Evolutionary conservation across 2,329 filamentous ascomycete genomes (phyloP).

Genomic region (Phyllosticta capitalensis): DNA sequence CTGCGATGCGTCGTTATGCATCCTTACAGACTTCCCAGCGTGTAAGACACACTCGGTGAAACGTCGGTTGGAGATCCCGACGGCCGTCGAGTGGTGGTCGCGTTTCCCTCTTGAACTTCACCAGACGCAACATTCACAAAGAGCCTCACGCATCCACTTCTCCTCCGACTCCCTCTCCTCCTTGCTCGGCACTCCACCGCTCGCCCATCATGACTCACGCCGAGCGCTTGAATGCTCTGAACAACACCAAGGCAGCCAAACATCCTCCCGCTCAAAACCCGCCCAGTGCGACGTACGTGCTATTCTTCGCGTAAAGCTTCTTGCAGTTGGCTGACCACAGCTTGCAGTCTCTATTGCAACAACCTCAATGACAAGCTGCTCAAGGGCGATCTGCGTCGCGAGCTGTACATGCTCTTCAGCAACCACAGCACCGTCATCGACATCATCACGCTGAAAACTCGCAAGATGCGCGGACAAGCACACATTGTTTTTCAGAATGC

Average conservation of each 20-base stretch:
- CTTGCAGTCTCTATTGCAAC: conserved; percentile 68
- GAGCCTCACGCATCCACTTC: not conserved
- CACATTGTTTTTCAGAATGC: conserved; percentile 86
- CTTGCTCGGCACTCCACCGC: not conserved
- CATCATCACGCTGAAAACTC: conserved; percentile 78
- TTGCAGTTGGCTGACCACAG: not conserved
- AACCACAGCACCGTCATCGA: conserved; percentile 91
- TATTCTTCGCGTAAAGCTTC: not conserved
- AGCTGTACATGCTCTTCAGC: conserved; percentile 86
- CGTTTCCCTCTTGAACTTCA: no score
- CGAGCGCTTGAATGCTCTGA: not conserved
- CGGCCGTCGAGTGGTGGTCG: no score
- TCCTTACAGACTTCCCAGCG: no score
- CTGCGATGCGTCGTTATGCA: no score
- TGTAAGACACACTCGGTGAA: no score
- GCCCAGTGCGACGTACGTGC: conserved; percentile 27
- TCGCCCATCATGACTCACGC: not conserved
- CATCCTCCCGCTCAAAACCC: not conserved
- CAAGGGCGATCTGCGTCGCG: conserved; percentile 76
- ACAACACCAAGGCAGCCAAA: not conserved
- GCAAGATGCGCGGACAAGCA: conserved; percentile 91
- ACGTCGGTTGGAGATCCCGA: no score
- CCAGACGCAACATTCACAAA: not conserved
- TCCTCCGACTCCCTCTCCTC: not conserved
- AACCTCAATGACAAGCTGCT: conserved; percentile 86